Conservation (phyloP, 2,329 filamentous ascomycete species). For the Hymenoscyphus infarciens region DNA sequence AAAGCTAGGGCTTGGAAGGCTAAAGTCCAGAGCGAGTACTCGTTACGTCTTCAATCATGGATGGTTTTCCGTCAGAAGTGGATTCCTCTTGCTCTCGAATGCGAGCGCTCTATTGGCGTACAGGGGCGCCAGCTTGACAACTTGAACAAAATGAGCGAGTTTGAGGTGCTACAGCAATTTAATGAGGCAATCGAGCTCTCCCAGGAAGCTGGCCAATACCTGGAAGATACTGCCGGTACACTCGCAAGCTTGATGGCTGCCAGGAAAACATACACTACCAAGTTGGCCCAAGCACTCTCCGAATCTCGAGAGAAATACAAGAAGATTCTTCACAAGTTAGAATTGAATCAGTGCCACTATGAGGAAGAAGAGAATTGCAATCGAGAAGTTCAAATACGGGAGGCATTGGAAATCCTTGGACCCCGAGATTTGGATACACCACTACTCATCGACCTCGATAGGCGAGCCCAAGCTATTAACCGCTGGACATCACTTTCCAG, state of each 20-base stretch:
- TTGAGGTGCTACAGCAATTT: constrained; percentile 15
- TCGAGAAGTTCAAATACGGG: constrained; percentile 13
- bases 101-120: constrained; percentile 8
- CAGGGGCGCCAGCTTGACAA: constrained; percentile 15
- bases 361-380: constrained; percentile 19
- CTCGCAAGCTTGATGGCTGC: constrained; percentile 17
- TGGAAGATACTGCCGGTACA: constrained; percentile 11
- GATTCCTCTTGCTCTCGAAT: constrained; percentile 8
- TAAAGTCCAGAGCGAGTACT: background rate
- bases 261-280: constrained; percentile 11
- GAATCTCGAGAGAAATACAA: constrained; percentile 10
- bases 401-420: constrained; percentile 25
- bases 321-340: constrained; percentile 12
- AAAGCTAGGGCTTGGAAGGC: constrained; percentile 8
- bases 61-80: constrained; percentile 11
- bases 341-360: constrained; percentile 15
- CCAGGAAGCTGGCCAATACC: constrained; percentile 8
- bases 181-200: constrained; percentile 18
- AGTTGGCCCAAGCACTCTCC: constrained; percentile 5
- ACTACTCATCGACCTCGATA: constrained; percentile 22
- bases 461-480: constrained; percentile 23
- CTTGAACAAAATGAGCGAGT: constrained; percentile 13
- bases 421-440: constrained; percentile 22
- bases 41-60: constrained; percentile 12
- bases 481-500: constrained; percentile 23